A percentile compares a stretch with the other conserved stretches of the same genome.
phyloP scores from a whole-genome alignment of 768 basidiomycete species.

The Lactarius pseudohatsudake region DNA sequence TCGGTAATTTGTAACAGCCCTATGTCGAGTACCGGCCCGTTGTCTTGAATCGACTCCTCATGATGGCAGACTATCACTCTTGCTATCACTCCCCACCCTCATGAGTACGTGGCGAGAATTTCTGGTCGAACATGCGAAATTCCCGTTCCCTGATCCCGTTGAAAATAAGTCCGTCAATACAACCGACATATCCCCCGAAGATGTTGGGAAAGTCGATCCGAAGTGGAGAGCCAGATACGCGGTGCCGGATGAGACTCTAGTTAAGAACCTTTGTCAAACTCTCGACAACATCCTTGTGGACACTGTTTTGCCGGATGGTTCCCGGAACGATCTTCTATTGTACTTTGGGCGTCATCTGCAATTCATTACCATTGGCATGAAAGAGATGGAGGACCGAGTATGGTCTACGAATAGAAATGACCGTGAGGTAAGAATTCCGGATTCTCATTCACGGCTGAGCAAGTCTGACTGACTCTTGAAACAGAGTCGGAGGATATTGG shows the following conservation, averaged over 20 bases:
- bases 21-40: too few species aligned
- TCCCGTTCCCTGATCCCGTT: not conserved
- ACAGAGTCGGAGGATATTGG: not conserved
- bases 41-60: too few species aligned
- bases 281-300: not conserved
- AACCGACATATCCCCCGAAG: too few species aligned
- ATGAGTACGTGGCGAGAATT: not conserved
- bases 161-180: too few species aligned
- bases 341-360: not conserved
- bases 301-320: not conserved
- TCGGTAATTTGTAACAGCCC: too few species aligned
- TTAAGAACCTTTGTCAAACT: too few species aligned
- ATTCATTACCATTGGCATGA: too few species aligned
- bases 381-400: too few species aligned
- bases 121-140: conserved; percentile 4
- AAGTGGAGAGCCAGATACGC: too few species aligned
- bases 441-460: not conserved
- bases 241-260: too few species aligned
- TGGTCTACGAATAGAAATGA: not conserved
- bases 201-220: too few species aligned
- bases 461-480: not conserved
- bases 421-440: not conserved
- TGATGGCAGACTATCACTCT: too few species aligned
- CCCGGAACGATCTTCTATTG: not conserved
- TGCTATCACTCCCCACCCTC: not conserved